These are phyloP conservation scores for Penicillium samsonianum DNA, from an alignment of 495 filamentous ascomycete species.

Conservation along the genomic window DNA sequence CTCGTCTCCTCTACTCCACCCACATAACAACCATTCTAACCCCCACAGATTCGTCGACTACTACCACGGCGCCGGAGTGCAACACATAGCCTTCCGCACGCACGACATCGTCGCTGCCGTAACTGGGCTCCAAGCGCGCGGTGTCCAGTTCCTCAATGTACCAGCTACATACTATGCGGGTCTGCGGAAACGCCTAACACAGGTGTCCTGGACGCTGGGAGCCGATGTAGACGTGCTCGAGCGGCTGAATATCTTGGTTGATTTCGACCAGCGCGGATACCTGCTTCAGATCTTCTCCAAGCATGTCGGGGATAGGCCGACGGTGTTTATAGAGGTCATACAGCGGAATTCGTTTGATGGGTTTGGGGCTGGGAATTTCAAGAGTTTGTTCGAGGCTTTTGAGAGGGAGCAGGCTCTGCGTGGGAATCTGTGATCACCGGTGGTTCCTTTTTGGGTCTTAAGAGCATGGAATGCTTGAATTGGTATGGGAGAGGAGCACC, in stretches of 20 bases:
- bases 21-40: background rate
- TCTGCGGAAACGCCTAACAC: conserved; percentile 59
- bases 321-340: conserved; percentile 85
- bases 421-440: conserved; percentile 24
- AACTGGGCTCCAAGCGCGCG: conserved; percentile 60
- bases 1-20: background rate
- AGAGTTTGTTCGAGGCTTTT: conserved; percentile 82
- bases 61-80: conserved; percentile 74
- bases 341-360: conserved; percentile 77
- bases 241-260: conserved; percentile 73
- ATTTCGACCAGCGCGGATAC: conserved; percentile 83
- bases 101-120: conserved; percentile 68
- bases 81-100: conserved; percentile 82
- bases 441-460: background rate
- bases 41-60: conserved; percentile 59
- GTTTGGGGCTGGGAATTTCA: conserved; percentile 87
- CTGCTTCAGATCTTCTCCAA: conserved; percentile 80
- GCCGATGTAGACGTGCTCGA: conserved; percentile 69
- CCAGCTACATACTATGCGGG: conserved; percentile 70
- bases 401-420: conserved; percentile 70
- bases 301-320: conserved; percentile 80
- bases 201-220: conserved; percentile 45
- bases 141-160: conserved; percentile 77
- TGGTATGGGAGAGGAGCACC: background rate
- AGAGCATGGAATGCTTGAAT: background rate